Base-by-base conservation (phyloP, 2,329 filamentous ascomycete species). In the Nakataea oryzae region DNA sequence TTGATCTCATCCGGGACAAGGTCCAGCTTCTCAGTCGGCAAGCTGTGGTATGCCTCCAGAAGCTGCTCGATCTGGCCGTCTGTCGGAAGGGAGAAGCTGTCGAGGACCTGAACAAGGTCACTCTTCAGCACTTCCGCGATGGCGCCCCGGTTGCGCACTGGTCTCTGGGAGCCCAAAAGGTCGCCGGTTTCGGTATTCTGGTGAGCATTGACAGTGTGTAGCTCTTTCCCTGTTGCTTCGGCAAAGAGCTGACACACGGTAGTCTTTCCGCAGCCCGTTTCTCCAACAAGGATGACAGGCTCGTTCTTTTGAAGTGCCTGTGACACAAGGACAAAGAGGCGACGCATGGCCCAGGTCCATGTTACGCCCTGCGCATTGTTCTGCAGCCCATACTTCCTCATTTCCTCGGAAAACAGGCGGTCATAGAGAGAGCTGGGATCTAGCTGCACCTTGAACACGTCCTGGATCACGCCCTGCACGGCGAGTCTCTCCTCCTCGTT, bases 171-270 rank as follows among this genome's bases (percentile, higher is more conserved):
- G 66, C 95, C 95, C 66, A 99, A 97, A 13, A 99, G 80, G 73
- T 99, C 95, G 21, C 95, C 93, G 0, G 96, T 97, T 73, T 99
- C 96, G 0, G 95, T 93, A 67, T 99, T 99, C 68, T 97, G 93
- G 74, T 99, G 96, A 3, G 96, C 95, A 71, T 99, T 99, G 70
- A 99, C 88, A 67, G 93, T 95, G 67, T 93, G 87, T 54, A 99
- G 78, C 65, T 90, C 79, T 69, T 88, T 91, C 21, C 81, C 79
- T 65, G 91, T 82, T 4, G 90, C 88, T 69, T 96, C 89, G 3
- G 95, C 92, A 61, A 97, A 82, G 71, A 96, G 83, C 72, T 99
- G 95, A 67, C 91, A 96, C 8, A 99, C 90, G 2, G 93, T 97
- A 0, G 95, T 99, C 77, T 99, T 99, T 64, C 96, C 95, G 70